phyloP scores from a whole-genome alignment of 768 basidiomycete genomes.

The Dictyophora rubrovolvata region DNA sequence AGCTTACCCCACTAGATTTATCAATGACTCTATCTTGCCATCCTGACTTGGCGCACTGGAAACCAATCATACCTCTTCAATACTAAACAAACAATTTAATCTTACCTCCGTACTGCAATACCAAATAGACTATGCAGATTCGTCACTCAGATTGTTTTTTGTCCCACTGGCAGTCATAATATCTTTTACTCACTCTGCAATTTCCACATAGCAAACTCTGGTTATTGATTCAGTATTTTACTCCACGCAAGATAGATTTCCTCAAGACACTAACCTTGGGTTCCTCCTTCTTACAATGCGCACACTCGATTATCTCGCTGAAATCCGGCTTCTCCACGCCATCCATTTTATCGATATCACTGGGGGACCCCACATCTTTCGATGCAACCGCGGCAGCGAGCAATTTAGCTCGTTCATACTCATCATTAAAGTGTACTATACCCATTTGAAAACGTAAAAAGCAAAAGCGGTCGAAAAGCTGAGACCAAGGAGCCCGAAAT shows the following conservation, averaged over 20 bases:
- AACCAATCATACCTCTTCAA: background rate
- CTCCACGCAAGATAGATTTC: too few species aligned
- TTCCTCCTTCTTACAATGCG: conserved; percentile 4
- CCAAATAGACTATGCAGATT: background rate
- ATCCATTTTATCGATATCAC: background rate
- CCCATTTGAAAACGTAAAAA: background rate
- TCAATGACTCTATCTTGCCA: conserved; percentile 4
- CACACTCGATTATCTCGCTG: conserved; percentile 2
- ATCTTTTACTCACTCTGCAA: background rate
- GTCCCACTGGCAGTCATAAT: background rate
- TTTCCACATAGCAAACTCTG: background rate
- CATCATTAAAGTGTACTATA: conserved; percentile 2
- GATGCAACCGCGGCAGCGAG: background rate
- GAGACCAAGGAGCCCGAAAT: background rate
- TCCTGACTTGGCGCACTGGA: conserved; percentile 1
- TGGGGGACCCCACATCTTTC: background rate
- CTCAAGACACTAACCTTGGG: background rate
- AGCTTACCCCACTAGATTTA: background rate
- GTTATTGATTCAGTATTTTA: background rate
- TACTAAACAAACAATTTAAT: background rate
- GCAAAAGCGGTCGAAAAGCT: background rate
- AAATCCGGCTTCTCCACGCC: background rate
- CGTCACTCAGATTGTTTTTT: background rate
- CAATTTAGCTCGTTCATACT: background rate
- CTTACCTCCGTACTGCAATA: background rate